Base-by-base conservation (phyloP, 2,329 filamentous ascomycete genomes). In the Diaporthe velutina region DNA sequence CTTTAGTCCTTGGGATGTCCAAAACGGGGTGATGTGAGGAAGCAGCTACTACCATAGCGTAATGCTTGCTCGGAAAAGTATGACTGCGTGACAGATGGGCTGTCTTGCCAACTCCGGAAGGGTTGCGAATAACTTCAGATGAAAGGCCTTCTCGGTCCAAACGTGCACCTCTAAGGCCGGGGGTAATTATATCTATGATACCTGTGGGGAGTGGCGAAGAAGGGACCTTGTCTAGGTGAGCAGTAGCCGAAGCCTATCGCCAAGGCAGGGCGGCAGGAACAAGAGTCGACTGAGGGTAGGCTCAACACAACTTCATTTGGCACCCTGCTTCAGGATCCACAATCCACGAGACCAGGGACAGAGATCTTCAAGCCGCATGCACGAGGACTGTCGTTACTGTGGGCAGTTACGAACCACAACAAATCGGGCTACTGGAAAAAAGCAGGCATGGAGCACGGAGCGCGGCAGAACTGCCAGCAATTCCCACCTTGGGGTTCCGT, bases 241-340 rank as follows among this genome's bases (percentile, higher is more conserved):
- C 50, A 54, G 54, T 73, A 70, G 67, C 67, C 67, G 61, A 74
- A 70, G 50, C 54, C 74, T 72, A 73, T 74, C 74, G 73, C 73
- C 57, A 54, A 71, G 66, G 60, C 60, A 73, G 74, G 67, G 74
- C 73, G 68, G 57, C 74, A 58, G 72, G 74, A 71, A 60, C 58
- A 70, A 75, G 68, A 70, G 73, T 73, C 71, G 64, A 67, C 45
- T n/a, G 64, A 52, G 45, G n/a, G 61, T 61, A 68, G 60, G 50
- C 72, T 74, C 73, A 54, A 70, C 72, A 73, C 74, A 57, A 60
- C 70, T 64, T 74, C 54, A 64, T 74, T 45, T 61, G 64, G 45
- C 54, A 76, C 58, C 68, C 74, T 64, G 73, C 67, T 73, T 73
- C 61, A 61, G 74, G 73, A 74, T 74, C 74, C 74, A 76, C 74